Evolutionary conservation across 192 early-diverging fungal species (phyloP).

Genomic region (Cetraspora pellucida): DNA sequence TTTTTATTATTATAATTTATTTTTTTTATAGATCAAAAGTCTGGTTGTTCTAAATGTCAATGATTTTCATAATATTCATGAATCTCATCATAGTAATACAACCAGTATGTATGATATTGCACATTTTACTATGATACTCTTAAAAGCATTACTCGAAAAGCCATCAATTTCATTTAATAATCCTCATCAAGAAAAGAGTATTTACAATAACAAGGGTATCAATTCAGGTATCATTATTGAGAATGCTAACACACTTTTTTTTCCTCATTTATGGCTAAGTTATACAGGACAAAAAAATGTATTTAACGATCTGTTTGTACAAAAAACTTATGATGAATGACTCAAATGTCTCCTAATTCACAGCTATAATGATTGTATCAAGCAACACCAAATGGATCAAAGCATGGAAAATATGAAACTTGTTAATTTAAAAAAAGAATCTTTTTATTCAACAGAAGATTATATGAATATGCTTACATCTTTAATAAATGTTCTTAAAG

Average conservation of each 20-base stretch:
- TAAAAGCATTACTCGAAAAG: conserved; percentile 7
- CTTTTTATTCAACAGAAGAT: not conserved
- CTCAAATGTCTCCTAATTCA: not conserved
- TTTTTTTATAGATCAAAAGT: not conserved
- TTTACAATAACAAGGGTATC: not conserved
- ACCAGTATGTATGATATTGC: not conserved
- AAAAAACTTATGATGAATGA: not conserved
- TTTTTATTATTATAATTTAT: not conserved
- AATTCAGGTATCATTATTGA: not conserved
- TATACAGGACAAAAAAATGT: not conserved
- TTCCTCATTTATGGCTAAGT: conserved; percentile 9
- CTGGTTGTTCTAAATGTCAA: conserved; percentile 1
- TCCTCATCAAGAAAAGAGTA: not conserved
- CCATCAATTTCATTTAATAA: conserved; percentile 16
- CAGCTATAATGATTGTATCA: not conserved
- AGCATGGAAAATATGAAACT: conserved; percentile 6
- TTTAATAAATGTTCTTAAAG: not conserved
- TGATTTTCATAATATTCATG: conserved; percentile 5
- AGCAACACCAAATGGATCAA: not conserved
- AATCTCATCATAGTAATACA: not conserved
- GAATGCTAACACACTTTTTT: conserved; percentile 3
- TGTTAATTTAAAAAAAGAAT: conserved; percentile 1
- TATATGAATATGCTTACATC: conserved; percentile 7
- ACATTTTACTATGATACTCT: not conserved
- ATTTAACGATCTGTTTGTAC: not conserved